These are phyloP conservation scores for Saturnispora zaruensis DNA, from an alignment of 805 yeast genomes.

Conservation along the genomic window DNA sequence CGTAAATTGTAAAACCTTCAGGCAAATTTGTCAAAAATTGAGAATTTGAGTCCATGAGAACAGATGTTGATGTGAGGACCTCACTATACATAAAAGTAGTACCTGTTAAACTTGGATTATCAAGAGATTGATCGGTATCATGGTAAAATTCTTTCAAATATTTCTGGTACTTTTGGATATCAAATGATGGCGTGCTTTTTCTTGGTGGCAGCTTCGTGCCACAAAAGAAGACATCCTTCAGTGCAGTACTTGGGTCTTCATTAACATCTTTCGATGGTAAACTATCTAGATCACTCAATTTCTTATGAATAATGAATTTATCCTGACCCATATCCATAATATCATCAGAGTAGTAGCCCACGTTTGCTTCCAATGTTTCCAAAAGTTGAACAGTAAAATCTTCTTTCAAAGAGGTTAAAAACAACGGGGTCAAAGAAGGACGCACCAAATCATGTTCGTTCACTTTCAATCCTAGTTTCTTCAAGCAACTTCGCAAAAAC, in stretches of 20 bases:
- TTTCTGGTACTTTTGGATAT: constrained; percentile 47
- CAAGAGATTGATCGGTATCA: constrained; percentile 13
- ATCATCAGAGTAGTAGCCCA: constrained; percentile 33
- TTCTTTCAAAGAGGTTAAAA: constrained; percentile 37
- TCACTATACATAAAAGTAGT: constrained; percentile 67
- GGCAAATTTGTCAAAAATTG: constrained; percentile 52
- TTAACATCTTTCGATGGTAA: constrained; percentile 28
- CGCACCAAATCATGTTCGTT: constrained; percentile 39
- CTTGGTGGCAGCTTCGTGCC: constrained; percentile 36
- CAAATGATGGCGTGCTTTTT: constrained; percentile 64
- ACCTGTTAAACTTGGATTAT: constrained; percentile 41
- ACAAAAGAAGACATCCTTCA: constrained; percentile 48
- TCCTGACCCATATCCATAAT: constrained; percentile 47
- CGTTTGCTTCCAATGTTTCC: constrained; percentile 22
- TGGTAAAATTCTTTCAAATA: constrained; percentile 31
- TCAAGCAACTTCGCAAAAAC: constrained; percentile 51
- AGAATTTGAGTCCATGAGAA: constrained; percentile 68
- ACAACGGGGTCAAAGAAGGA: constrained; percentile 66
- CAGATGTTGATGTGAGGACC: constrained; percentile 81
- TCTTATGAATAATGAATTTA: constrained; percentile 41
- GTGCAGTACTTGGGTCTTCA: constrained; percentile 47
- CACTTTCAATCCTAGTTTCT: constrained; percentile 61
- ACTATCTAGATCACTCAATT: constrained; percentile 23
- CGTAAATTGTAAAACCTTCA: constrained; percentile 59
- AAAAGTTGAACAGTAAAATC: constrained; percentile 29